Conservation (phyloP, 2,329 filamentous ascomycete genomes). For the Tolypocladium pustulatum region DNA sequence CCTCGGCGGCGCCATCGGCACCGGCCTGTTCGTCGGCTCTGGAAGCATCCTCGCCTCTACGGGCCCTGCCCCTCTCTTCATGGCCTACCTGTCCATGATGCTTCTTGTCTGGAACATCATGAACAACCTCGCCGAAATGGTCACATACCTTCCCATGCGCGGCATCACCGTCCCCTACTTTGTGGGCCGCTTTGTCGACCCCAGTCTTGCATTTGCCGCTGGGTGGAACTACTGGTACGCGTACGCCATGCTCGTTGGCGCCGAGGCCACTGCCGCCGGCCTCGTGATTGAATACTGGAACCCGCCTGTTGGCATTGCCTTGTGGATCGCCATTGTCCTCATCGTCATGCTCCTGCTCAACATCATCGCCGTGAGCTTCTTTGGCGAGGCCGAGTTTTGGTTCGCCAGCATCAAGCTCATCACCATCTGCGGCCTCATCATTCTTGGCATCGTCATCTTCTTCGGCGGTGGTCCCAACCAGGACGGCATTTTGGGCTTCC, state of each 20-base stretch:
- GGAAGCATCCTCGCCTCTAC: constrained; percentile 43
- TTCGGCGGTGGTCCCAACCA: constrained; percentile 43
- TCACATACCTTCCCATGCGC: constrained; percentile 41
- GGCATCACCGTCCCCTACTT: constrained; percentile 49
- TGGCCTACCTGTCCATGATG: constrained; percentile 54
- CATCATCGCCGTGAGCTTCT: constrained; percentile 44
- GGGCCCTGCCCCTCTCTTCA: constrained; percentile 57
- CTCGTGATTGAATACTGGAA: constrained; percentile 53
- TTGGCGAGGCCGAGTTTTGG: constrained; percentile 53
- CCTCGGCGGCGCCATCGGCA: constrained; percentile 48
- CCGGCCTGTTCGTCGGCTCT: constrained; percentile 53
- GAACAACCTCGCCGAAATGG: constrained; percentile 46
- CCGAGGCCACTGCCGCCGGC: constrained; percentile 46
- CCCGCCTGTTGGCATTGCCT: constrained; percentile 35
- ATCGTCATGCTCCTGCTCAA: constrained; percentile 44
- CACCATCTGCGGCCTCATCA: constrained; percentile 46
- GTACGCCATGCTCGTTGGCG: constrained; percentile 46
- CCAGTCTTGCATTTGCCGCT: constrained; percentile 43
- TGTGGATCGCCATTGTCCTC: constrained; percentile 51
- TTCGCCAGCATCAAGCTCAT: constrained; percentile 51
- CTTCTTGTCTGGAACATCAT: constrained; percentile 41
- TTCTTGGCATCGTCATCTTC: constrained; percentile 44
- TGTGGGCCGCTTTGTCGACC: constrained; percentile 43
- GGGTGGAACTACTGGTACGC: constrained; percentile 56
- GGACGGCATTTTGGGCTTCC: constrained; percentile 33